A percentile compares a stretch with the other conserved stretches of the same genome.
Evolutionary conservation across 176 grass and related monocot genomes (phyloP).

Genomic region (Guadua angustifolia): DNA sequence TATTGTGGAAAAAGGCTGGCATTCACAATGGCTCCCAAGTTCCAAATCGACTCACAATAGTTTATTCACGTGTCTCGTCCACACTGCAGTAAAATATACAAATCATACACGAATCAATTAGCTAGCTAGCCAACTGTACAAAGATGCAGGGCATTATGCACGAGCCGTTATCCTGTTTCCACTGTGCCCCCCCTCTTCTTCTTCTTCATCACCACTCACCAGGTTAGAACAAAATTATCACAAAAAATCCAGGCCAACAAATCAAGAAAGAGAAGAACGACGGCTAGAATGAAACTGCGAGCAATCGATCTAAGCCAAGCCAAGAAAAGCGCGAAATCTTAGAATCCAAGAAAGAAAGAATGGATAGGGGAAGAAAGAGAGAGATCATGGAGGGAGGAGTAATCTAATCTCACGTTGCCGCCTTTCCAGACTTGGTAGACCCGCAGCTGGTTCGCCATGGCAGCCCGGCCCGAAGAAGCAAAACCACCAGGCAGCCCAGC

Average conservation of each 20-base stretch:
- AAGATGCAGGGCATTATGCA: constrained; percentile 10
- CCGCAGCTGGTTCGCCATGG: constrained; percentile 73
- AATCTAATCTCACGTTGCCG: constrained; percentile 59
- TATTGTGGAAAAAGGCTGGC: constrained; percentile 29
- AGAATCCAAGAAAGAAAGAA: constrained; percentile 3
- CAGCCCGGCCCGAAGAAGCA: background rate
- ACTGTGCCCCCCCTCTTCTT: background rate
- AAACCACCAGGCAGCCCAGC: background rate
- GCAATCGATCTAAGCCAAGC: background rate
- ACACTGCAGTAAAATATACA: constrained; percentile 32
- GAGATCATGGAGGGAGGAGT: background rate
- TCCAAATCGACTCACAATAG: constrained; percentile 29
- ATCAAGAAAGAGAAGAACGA: background rate
- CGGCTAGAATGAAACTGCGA: background rate
- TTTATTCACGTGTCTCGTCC: constrained; percentile 29
- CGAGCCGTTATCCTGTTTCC: background rate
- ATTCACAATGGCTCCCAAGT: constrained; percentile 7
- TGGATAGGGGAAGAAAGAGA: background rate
- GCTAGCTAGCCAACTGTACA: constrained; percentile 1
- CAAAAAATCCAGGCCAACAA: background rate
- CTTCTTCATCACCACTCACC: background rate
- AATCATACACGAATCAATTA: background rate
- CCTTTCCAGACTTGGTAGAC: constrained; percentile 82
- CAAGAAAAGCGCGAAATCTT: constrained; percentile 33
- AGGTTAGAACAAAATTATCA: constrained; percentile 11